Evolutionary conservation across 2,329 filamentous ascomycete species (phyloP).

Genomic region (Chrysoporthe austroafricana): DNA sequence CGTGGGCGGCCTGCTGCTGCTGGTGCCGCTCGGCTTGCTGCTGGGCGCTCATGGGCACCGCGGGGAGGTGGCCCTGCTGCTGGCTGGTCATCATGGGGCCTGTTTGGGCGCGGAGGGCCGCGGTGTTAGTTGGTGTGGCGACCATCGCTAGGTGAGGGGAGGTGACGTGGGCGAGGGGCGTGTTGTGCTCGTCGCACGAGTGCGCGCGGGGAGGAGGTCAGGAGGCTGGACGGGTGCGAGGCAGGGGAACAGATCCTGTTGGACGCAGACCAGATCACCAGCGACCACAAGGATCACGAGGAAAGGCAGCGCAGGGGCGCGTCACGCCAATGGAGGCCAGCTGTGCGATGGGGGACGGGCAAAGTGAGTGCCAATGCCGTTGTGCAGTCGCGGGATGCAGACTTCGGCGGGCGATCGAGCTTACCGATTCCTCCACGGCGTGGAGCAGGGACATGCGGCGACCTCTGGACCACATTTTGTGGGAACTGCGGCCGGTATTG

Average conservation of each 20-base stretch:
- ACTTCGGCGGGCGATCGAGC: neutral
- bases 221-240: neutral
- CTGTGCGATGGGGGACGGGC: neutral
- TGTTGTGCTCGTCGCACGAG: neutral
- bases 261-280: neutral
- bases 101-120: constrained; percentile 33
- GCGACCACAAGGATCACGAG: neutral
- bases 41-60: constrained; percentile 56
- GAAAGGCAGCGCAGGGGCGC: neutral
- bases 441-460: constrained; percentile 52
- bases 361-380: neutral
- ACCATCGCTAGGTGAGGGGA: constrained; percentile 1
- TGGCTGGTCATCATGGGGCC: constrained; percentile 61
- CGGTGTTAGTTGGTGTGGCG: constrained; percentile 17
- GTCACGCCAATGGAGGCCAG: neutral
- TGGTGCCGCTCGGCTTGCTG: constrained; percentile 56
- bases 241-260: constrained; percentile 4
- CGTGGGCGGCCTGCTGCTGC: constrained; percentile 57
- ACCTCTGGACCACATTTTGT: constrained; percentile 54
- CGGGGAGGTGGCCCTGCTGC: constrained; percentile 31
- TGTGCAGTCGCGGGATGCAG: constrained; percentile 9
- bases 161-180: neutral
- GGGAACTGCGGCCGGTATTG: constrained; percentile 54
- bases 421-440: constrained; percentile 59
- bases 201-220: constrained; percentile 2